Conservation (phyloP, 352 stramenopile species). For the Phytophthora podocarpi region DNA sequence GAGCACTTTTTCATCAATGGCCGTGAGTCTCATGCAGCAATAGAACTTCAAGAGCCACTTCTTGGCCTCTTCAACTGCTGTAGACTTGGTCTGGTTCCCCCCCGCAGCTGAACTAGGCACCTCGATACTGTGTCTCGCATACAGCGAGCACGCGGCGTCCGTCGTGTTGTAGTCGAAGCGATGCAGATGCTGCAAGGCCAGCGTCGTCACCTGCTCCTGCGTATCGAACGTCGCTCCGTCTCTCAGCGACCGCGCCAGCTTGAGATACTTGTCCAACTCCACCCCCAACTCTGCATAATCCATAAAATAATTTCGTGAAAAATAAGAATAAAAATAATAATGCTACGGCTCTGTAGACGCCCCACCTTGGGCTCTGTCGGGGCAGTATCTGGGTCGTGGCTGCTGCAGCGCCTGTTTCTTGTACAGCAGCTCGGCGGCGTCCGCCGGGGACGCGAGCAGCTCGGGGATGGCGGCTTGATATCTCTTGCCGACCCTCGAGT, state of each 20-base stretch:
- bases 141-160: constrained; percentile 81
- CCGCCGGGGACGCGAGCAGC: constrained; percentile 29
- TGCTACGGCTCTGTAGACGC: background rate
- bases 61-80: constrained; percentile 45
- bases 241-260: constrained; percentile 72
- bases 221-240: constrained; percentile 84
- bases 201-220: constrained; percentile 68
- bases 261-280: constrained; percentile 83
- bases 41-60: constrained; percentile 78
- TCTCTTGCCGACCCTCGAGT: constrained; percentile 79
- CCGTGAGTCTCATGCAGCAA: constrained; percentile 48
- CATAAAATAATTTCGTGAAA: constrained; percentile 3
- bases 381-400: constrained; percentile 44
- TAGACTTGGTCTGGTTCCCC: constrained; percentile 14
- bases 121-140: constrained; percentile 83
- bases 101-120: constrained; percentile 40
- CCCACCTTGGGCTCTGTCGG: constrained; percentile 61
- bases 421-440: constrained; percentile 26
- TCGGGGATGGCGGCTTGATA: constrained; percentile 80
- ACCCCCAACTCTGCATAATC: constrained; percentile 45
- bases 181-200: constrained; percentile 81
- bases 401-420: constrained; percentile 41
- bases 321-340: background rate
- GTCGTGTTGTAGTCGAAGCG: constrained; percentile 82
- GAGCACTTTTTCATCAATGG: constrained; percentile 49